Evolutionary conservation across 2,329 filamentous ascomycete species (phyloP).

Genomic region (Fulvia fulva): DNA sequence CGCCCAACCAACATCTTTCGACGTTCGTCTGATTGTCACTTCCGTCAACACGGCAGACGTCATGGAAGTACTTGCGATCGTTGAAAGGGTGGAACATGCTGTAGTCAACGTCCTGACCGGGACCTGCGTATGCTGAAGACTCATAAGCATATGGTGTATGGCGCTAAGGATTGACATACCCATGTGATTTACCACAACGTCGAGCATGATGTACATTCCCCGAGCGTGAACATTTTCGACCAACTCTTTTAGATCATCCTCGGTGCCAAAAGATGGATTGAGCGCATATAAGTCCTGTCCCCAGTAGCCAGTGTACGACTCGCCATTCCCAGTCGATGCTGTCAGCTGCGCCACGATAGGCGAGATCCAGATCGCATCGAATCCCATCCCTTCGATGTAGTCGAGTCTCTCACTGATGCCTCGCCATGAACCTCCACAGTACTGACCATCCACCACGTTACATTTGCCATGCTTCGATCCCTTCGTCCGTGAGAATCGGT

Average conservation of each 20-base stretch:
- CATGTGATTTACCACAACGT: conserved; percentile 56
- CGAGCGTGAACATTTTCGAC: conserved; percentile 53
- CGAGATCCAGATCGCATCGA: conserved; percentile 48
- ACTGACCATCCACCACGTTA: conserved; percentile 26
- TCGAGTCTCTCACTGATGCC: conserved; percentile 41
- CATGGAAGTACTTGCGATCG: conserved; percentile 56
- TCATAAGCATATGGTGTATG: no score
- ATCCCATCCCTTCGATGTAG: conserved; percentile 43
- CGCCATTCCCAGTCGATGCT: conserved; percentile 40
- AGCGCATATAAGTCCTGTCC: conserved; percentile 51
- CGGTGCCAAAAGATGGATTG: conserved; percentile 57
- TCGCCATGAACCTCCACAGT: conserved; percentile 40
- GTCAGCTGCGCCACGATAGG: conserved; percentile 42
- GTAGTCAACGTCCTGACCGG: conserved; percentile 51
- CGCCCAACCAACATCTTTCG: conserved; percentile 51
- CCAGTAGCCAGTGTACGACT: conserved; percentile 51
- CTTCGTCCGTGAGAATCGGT: conserved; percentile 34
- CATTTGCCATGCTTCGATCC: conserved; percentile 26
- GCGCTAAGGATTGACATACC: no score
- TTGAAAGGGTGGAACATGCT: conserved; percentile 53
- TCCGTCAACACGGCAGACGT: conserved; percentile 56
- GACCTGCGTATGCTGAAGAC: conserved; percentile 45
- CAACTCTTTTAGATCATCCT: conserved; percentile 56
- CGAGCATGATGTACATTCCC: conserved; percentile 59
- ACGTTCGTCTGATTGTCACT: conserved; percentile 38